phyloP scores from a whole-genome alignment of 306 rosid genomes.

The Vigna unguiculata region DNA sequence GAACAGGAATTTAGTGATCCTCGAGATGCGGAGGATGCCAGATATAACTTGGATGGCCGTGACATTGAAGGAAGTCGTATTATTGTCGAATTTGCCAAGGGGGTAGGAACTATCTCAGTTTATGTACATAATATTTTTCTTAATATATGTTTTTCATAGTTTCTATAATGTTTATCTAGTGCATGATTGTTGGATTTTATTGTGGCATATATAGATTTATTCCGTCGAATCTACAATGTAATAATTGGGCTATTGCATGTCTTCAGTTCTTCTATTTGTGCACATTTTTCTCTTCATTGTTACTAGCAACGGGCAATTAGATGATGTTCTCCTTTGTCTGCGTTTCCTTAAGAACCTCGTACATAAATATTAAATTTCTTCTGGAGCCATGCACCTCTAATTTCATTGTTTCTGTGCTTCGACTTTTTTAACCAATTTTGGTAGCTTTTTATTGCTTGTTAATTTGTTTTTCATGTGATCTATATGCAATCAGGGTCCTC shows the following conservation, averaged over 20 bases:
- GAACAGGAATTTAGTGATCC: slow-evolving; percentile 84
- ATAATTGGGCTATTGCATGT: no score
- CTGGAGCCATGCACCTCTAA: background rate
- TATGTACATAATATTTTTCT: background rate
- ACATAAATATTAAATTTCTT: background rate
- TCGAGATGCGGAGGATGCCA: slow-evolving; percentile 93
- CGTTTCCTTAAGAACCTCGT: background rate
- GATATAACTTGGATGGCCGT: slow-evolving; percentile 78
- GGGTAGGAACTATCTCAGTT: slow-evolving; percentile 52
- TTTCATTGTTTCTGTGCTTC: background rate
- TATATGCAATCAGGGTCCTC: slow-evolving; percentile 60
- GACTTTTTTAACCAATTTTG: background rate
- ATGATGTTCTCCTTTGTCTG: background rate
- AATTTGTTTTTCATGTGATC: background rate
- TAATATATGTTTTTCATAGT: background rate
- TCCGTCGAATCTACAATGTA: no score
- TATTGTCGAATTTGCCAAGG: slow-evolving; percentile 80
- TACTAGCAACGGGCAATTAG: no score
- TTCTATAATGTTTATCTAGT: background rate
- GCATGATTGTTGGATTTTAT: no score
- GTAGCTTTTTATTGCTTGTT: background rate
- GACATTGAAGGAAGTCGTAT: slow-evolving; percentile 79
- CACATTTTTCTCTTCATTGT: background rate
- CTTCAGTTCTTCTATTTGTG: background rate
- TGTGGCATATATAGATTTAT: no score